Base-by-base conservation (phyloP, 371 early-diverging fungal genomes). In the Rhizopus stolonifer region DNA sequence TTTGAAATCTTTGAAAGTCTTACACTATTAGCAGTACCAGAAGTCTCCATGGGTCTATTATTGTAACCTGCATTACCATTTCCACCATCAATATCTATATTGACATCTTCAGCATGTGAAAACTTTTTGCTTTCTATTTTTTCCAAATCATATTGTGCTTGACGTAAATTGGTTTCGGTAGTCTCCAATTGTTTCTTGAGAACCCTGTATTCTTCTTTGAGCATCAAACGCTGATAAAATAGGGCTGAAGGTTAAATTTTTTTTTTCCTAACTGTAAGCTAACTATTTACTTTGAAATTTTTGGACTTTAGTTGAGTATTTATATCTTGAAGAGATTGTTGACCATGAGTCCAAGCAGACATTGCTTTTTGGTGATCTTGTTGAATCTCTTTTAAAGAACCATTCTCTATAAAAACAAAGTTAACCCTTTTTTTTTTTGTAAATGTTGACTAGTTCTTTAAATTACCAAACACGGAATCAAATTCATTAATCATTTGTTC, bases 161-260 rank as follows among this genome's bases (percentile, higher is more conserved):
- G 46, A 22, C 32, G 58, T 45, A 54, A 47, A 18, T 40, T 36
- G 6, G 14, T 9, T 40, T 65, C 65, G 13, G 57, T 49, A 8
- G 32, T 17, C 26, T 52, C 43, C 7, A 65, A 23, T 15, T 40
- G 52, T 31, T 46, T 32, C 26, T 60, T 60, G 10, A 60, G 19
- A 6, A 57, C 14, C 42, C 54, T 52, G 4, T 56, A 40, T 44
- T 65, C 65, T 52, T 56, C 65, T 18, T 56, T 49, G 10, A 65
- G 23, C 19, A 57, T 6, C n/a, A 65, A 25, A 43, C 47, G 54
- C 65, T 65, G 31, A 21, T 8, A 39, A 45, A 26, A 34, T 8
- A 2, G 10, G 21, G 13, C 32, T 3, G 34, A 15, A 31, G n/a
- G n/a, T n/a, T 51, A 8, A 7, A 38, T 47, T 18, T 36, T 9